Percentiles rank a stretch among this genome's conserved stretches.
phyloP scores from a whole-genome alignment of 345 rosid genomes.

The Acer campestre region DNA sequence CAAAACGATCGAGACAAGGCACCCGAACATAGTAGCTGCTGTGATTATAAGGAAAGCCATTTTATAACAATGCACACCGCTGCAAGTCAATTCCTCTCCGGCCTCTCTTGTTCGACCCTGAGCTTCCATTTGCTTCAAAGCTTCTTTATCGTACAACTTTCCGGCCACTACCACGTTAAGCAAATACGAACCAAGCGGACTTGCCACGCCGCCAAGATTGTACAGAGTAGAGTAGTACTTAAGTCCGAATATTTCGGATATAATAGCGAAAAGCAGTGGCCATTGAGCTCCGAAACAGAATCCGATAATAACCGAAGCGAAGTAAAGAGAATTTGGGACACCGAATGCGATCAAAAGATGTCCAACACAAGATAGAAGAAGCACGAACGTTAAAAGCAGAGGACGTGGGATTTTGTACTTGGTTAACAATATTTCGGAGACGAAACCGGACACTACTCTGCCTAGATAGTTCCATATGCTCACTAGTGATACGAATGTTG shows the following conservation, averaged over 20 bases:
- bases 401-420: conserved; percentile 27
- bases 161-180: conserved; percentile 46
- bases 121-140: conserved; percentile 34
- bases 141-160: conserved; percentile 38
- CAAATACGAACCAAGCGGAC: conserved; percentile 42
- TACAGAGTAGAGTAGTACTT: conserved; percentile 48
- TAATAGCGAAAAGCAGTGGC: conserved; percentile 44
- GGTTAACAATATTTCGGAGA: conserved; percentile 19
- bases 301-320: conserved; percentile 37
- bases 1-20: conserved; percentile 27
- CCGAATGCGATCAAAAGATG: conserved; percentile 44
- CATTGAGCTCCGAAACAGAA: conserved; percentile 51
- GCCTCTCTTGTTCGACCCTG: conserved; percentile 20
- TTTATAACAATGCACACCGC: conserved; percentile 32
- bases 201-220: conserved; percentile 31
- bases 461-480: conserved; percentile 35
- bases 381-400: conserved; percentile 32
- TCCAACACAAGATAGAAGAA: conserved; percentile 41
- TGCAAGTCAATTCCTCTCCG: conserved; percentile 31
- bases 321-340: conserved; percentile 37
- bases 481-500: conserved; percentile 28
- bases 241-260: conserved; percentile 46
- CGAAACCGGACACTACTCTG: conserved; percentile 18
- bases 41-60: conserved; percentile 37
- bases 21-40: conserved; percentile 31